A percentile compares a stretch with the other conserved stretches of the same genome.
These are phyloP conservation scores for Fraxinus sp. DNA, from an alignment of 305 asterid genomes.

Conservation along the genomic window DNA sequence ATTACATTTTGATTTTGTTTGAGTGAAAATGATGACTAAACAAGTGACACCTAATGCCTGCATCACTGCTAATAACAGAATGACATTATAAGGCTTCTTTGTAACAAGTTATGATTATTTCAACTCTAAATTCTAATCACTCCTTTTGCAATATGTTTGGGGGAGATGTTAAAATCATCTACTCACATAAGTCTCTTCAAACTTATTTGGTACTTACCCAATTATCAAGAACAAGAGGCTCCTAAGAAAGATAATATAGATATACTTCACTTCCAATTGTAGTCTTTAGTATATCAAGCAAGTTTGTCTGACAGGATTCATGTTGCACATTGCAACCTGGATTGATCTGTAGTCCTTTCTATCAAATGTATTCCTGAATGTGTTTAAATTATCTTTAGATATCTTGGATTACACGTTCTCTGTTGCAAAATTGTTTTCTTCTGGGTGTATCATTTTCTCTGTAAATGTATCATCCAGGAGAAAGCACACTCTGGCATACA, in stretches of 20 bases:
- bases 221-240: neutral
- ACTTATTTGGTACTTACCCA: neutral
- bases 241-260: neutral
- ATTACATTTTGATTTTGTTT: neutral
- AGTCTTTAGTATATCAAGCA: neutral
- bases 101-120: neutral
- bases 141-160: neutral
- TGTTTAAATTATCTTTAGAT: conserved; percentile 20
- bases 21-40: neutral
- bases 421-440: too few species aligned
- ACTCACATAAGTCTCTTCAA: neutral
- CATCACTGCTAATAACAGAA: neutral
- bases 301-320: neutral
- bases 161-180: neutral
- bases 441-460: conserved; percentile 27
- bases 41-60: neutral
- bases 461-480: conserved; percentile 45
- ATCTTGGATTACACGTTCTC: conserved; percentile 9
- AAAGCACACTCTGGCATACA: conserved; percentile 28
- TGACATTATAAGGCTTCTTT: neutral
- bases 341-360: conserved; percentile 4
- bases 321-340: conserved; percentile 10
- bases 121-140: neutral
- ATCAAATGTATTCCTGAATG: conserved; percentile 5
- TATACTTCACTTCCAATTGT: neutral